Evolutionary conservation across 2,329 filamentous ascomycete species (phyloP), one percentile per base, ranked within the genome.

Genomic region (Fusarium subtropicale): DNA sequence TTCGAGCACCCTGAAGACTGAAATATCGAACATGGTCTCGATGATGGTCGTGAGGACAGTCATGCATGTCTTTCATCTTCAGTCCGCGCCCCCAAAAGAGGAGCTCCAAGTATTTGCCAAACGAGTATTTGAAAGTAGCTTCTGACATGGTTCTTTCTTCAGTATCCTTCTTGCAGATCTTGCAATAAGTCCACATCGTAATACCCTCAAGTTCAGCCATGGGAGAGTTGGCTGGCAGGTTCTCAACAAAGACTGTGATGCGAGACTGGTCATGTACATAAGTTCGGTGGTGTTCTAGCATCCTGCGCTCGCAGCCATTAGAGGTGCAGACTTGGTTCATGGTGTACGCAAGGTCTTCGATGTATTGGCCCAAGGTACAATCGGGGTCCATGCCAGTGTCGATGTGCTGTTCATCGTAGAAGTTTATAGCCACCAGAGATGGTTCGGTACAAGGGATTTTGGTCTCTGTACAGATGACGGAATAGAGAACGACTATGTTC

Each of bases 131-230:
- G 92, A 94, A 99, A 0, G 94, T 97, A 74, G 90, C 94, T 59
- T 94, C 90, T 1, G 95, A 97, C 93, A 99, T 97, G 33, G 91
- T 90, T 71, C 92, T 92, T 48, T 94, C 90, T 39, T 93, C 92
- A 0, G 95, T 97, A 77, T 98, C 94, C 71, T 93, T 93, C 54
- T 92, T 91, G 79, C 97, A 99, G 31, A 92, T 86, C 74, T 97
- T 96, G 82, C 96, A 99, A 73, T 91, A 93, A 71, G 93, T 98
- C 97, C 97, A 99, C 93, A 99, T 97, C 60, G 94, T 87, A 58
- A 99, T 97, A 4, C 90, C 92, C 44, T 83, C 79, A 55, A 76
- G 77, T 88, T 79, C 90, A 31, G 79, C 73, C 20, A 64, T 63
- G 55, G 74, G 74, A 5, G 78, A 74, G 5, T 81, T 79, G 33